Conservation (phyloP, 2,329 filamentous ascomycete genomes). For the Berkeleyomyces basicola region DNA sequence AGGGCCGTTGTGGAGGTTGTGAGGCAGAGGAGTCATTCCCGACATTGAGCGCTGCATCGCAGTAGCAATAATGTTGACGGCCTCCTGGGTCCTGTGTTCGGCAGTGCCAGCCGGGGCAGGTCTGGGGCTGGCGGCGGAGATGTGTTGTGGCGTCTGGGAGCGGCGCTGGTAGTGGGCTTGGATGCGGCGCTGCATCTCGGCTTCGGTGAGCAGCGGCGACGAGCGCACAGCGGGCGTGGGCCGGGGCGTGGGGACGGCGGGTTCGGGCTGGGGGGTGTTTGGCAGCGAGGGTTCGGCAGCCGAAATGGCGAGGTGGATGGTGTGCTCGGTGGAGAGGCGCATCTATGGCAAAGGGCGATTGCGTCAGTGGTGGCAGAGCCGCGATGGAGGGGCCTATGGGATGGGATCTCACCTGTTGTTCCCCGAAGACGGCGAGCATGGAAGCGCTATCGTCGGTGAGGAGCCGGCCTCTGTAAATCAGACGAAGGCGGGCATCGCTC, state of each 20-base stretch:
- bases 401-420: slow-evolving; percentile 29
- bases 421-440: slow-evolving; percentile 39
- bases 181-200: slow-evolving; percentile 13
- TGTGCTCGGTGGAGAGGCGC: slow-evolving; percentile 6
- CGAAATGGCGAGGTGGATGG: slow-evolving; percentile 11
- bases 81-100: slow-evolving; percentile 7
- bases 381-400: neutral
- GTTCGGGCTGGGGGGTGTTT: neutral
- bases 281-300: neutral
- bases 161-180: slow-evolving; percentile 10
- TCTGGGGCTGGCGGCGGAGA: neutral
- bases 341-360: slow-evolving; percentile 8
- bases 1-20: neutral
- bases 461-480: slow-evolving; percentile 44
- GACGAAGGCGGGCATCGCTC: slow-evolving; percentile 35
- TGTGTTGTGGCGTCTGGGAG: slow-evolving; percentile 5
- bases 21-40: neutral
- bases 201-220: slow-evolving; percentile 11
- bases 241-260: neutral
- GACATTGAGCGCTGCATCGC: slow-evolving; percentile 10
- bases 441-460: slow-evolving; percentile 38
- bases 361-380: slow-evolving; percentile 13
- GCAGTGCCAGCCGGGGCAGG: neutral
- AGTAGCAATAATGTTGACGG: slow-evolving; percentile 12
- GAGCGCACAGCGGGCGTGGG: slow-evolving; percentile 9